Conservation (phyloP, 257 asterid species). For the Primulina tabacum region DNA sequence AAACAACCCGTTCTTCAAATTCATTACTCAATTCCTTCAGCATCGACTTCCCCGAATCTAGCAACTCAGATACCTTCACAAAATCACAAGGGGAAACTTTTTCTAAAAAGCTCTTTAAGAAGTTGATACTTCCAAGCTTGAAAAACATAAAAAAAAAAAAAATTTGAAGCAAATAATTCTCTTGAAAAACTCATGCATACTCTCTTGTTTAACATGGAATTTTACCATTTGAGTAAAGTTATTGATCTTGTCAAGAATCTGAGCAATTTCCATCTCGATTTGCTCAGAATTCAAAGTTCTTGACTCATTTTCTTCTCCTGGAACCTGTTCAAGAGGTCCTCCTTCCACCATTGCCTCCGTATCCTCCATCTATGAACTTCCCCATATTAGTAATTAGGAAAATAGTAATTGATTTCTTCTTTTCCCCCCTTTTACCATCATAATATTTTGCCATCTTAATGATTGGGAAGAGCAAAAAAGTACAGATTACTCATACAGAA, state of each 20-base stretch:
- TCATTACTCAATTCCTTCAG: constrained; percentile 71
- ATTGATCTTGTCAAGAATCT: constrained; percentile 73
- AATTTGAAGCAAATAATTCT: constrained; percentile 12
- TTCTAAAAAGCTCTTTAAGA: constrained; percentile 11
- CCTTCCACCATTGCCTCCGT: constrained; percentile 34
- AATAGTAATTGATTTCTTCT: constrained; percentile 1
- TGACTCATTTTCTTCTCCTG: constrained; percentile 54
- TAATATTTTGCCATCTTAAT: constrained; percentile 15
- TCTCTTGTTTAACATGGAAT: constrained; percentile 12
- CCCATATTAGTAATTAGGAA: constrained; percentile 8
- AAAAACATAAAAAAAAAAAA: background rate
- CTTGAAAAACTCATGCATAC: constrained; percentile 5
- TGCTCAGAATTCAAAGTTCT: constrained; percentile 53
- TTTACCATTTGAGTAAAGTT: constrained; percentile 72
- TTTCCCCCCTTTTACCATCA: background rate
- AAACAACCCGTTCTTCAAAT: constrained; percentile 71
- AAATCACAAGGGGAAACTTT: constrained; percentile 24
- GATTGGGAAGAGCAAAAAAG: constrained; percentile 16
- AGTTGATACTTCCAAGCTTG: background rate
- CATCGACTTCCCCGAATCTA: constrained; percentile 87
- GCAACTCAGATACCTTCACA: constrained; percentile 74
- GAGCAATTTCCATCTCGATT: constrained; percentile 65
- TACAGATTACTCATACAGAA: constrained; percentile 44
- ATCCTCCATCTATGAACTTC: constrained; percentile 34
- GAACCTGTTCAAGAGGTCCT: constrained; percentile 33